Percentiles rank a stretch among this genome's conserved stretches.
These are phyloP conservation scores for Hemisphaericaspora xylanilytica DNA, from an alignment of 1,139 yeast genomes.

Conservation along the genomic window DNA sequence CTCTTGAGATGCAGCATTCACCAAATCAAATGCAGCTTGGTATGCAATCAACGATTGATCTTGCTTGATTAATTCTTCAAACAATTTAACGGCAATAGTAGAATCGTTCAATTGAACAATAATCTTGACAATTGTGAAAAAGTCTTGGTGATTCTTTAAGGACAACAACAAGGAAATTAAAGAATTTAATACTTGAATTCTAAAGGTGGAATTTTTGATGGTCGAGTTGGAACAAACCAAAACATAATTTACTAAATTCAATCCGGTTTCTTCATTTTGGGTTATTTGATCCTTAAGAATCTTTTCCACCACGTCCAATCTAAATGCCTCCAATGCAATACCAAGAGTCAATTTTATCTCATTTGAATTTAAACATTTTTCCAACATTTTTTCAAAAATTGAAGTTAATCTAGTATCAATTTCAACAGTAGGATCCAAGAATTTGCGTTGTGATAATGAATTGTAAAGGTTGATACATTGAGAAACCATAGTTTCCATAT, in stretches of 20 bases:
- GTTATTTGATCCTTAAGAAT: slow-evolving; percentile 52
- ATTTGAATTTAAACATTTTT: slow-evolving; percentile 67
- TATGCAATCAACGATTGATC: slow-evolving; percentile 59
- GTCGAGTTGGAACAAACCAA: slow-evolving; percentile 72
- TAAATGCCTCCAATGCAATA: slow-evolving; percentile 81
- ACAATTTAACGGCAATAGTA: slow-evolving; percentile 63
- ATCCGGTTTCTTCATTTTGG: slow-evolving; percentile 43
- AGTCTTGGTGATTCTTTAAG: slow-evolving; percentile 70
- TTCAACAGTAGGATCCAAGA: slow-evolving; percentile 34
- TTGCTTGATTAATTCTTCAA: slow-evolving; percentile 54
- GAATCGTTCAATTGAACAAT: slow-evolving; percentile 85
- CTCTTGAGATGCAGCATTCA: slow-evolving; percentile 90
- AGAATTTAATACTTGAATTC: slow-evolving; percentile 59
- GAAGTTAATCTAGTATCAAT: slow-evolving; percentile 63
- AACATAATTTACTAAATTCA: slow-evolving; percentile 68
- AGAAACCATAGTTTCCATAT: slow-evolving; percentile 88
- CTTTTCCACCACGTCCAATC: slow-evolving; percentile 74
- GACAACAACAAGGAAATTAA: slow-evolving; percentile 60
- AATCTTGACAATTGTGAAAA: slow-evolving; percentile 74
- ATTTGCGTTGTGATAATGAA: slow-evolving; percentile 55
- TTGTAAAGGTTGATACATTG: slow-evolving; percentile 87
- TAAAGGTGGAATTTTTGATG: slow-evolving; percentile 57
- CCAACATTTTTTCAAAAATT: slow-evolving; percentile 84
- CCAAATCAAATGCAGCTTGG: slow-evolving; percentile 95
- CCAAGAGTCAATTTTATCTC: slow-evolving; percentile 87